Evolutionary conservation across 2,329 filamentous ascomycete genomes (phyloP).

Genomic region (Xylaria sp.): DNA sequence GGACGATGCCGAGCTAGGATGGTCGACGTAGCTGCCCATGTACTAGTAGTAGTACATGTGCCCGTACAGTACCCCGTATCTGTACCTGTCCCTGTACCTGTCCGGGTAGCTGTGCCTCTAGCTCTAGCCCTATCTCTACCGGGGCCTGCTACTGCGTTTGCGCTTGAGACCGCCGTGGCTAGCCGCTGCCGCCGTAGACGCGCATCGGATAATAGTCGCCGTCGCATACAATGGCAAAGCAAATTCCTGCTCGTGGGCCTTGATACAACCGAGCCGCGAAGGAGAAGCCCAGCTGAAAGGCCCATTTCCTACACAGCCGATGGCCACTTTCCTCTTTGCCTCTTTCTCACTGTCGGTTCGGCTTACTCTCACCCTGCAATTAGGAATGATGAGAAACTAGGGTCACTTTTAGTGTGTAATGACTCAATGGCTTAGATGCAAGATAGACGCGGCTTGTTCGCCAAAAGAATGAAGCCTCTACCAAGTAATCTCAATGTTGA

Average conservation of each 20-base stretch:
- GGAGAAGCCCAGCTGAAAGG: slow-evolving; percentile 21
- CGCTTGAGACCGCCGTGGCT: slow-evolving; percentile 16
- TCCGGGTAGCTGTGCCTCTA: background rate
- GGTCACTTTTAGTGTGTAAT: background rate
- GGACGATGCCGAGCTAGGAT: slow-evolving; percentile 17
- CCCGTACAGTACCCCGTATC: too few relatives aligned
- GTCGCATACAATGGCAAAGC: slow-evolving; percentile 21
- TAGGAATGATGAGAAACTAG: background rate
- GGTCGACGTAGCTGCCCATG: background rate
- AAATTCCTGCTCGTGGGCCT: slow-evolving; percentile 14
- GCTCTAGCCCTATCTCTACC: background rate
- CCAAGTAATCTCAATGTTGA: background rate
- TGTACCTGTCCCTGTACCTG: slow-evolving; percentile 11
- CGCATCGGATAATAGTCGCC: slow-evolving; percentile 1
- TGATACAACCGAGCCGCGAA: slow-evolving; percentile 19
- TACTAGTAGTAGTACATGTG: background rate
- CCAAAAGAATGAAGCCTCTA: background rate
- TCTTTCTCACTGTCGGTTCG: background rate
- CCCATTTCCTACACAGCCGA: slow-evolving; percentile 26
- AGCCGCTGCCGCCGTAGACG: slow-evolving; percentile 34
- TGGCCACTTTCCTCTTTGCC: background rate
- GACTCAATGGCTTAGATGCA: background rate
- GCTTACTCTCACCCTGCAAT: background rate
- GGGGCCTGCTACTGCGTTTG: slow-evolving; percentile 25
- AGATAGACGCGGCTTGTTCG: background rate